phyloP scores from a whole-genome alignment of 1,284 basidiomycete genomes.

The Phylloporus sp. region DNA sequence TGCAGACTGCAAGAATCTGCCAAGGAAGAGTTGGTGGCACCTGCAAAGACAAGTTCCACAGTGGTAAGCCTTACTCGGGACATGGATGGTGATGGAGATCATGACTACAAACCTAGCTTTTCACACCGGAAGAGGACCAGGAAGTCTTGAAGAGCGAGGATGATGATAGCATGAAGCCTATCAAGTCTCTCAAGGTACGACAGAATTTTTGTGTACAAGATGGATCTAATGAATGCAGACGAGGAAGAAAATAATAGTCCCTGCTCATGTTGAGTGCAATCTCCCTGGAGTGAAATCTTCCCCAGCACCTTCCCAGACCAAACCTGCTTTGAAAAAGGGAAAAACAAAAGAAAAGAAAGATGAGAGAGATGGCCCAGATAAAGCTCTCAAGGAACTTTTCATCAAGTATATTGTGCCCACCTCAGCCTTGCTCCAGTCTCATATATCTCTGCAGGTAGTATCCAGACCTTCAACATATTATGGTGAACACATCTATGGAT shows the following conservation, averaged over 20 bases:
- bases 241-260: conserved; percentile 50
- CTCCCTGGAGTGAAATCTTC: conserved; percentile 17
- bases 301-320: conserved; percentile 11
- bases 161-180: conserved; percentile 30
- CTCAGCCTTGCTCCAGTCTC: background rate
- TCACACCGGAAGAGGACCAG: conserved; percentile 42
- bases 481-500: conserved; percentile 19
- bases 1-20: conserved; percentile 29
- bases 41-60: conserved; percentile 50
- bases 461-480: conserved; percentile 53
- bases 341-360: conserved; percentile 63
- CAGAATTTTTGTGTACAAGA: background rate
- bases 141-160: conserved; percentile 38
- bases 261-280: conserved; percentile 14
- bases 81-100: conserved; percentile 14
- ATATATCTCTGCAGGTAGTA: conserved; percentile 44
- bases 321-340: conserved; percentile 55
- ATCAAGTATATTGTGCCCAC: conserved; percentile 56
- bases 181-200: conserved; percentile 51
- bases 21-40: conserved; percentile 32
- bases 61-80: conserved; percentile 48
- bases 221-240: conserved; percentile 26
- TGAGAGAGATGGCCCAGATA: conserved; percentile 81
- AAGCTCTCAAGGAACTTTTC: conserved; percentile 81
- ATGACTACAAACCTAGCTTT: conserved; percentile 35